Evolutionary conservation across 2,329 filamentous ascomycete genomes (phyloP), one percentile per base, ranked within the genome.

Genomic region (Raffaelea albimanens): DNA sequence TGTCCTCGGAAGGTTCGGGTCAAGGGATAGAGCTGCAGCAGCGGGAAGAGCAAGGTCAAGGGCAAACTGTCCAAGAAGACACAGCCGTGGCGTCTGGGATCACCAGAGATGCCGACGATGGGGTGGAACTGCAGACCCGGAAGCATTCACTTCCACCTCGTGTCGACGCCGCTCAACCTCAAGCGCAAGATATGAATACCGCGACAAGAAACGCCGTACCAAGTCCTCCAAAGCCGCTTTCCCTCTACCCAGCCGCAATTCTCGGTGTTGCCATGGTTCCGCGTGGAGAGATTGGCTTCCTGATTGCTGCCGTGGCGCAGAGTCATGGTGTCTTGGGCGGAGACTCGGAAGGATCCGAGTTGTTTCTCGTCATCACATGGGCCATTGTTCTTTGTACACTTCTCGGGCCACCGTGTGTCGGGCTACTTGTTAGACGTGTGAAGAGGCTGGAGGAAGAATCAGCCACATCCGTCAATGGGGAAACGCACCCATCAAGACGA

Each of bases 201-300:
- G 9, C 23, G 33, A 11, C 13, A n/a, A 58, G 7, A 29, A 13
- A 7, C 7, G 25, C 25, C 7, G 25, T 13, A 7, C 65, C 5
- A 57, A 65, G 25, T 8, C 25, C 45, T 0, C 29, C 39, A 0
- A 78, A 75, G 43, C 76, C 80, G 0, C 62, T 73, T 3, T 87
- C 83, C 0, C 64, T 86, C 1, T 83, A 87, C 52, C 83, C 85
- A 0, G 73, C 80, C 0, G 69, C 74, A 0, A 79, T 90, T 3
- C 64, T 90, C 0, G 81, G 81, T 0, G 68, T 75, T 18, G 72
- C 69, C 3, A 91, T 91, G 85, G 76, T 84, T 0, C 79, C 85
- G 0, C 72, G 85, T n/a, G 85, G 86, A 1, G 86, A 93, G 59
- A 87, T 91, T 31, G 85, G 85, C 0, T 88, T 88, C 52, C 61